A percentile compares a stretch with the other conserved stretches of the same genome.
These are phyloP conservation scores for Solidago caesia DNA, from an alignment of 129 eudicot species.

Conservation along the genomic window DNA sequence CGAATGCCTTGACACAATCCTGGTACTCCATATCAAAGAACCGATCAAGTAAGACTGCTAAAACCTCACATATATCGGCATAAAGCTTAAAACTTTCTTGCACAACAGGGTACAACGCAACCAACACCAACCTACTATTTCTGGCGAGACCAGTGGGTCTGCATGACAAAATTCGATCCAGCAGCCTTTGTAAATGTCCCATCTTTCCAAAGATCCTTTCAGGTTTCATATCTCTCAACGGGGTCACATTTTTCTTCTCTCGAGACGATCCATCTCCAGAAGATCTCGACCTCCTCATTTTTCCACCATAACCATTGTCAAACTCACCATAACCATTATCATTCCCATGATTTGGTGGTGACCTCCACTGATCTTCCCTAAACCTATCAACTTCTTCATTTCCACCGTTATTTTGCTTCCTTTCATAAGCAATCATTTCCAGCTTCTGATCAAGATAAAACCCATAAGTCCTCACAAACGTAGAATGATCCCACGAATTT, in stretches of 20 bases:
- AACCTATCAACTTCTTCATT: constrained; percentile 39
- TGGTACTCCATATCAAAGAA: constrained; percentile 71
- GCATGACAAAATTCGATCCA: constrained; percentile 35
- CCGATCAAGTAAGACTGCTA: constrained; percentile 34
- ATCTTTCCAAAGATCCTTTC: constrained; percentile 38
- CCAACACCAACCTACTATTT: constrained; percentile 61
- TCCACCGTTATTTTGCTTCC: constrained; percentile 41
- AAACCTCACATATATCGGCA: constrained; percentile 43
- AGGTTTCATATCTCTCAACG: constrained; percentile 43
- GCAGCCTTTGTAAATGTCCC: constrained; percentile 41
- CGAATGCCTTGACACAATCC: constrained; percentile 82
- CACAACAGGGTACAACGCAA: constrained; percentile 44
- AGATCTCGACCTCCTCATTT: constrained; percentile 33
- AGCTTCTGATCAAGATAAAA: constrained; percentile 74
- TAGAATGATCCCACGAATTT: constrained; percentile 84
- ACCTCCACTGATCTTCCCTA: constrained; percentile 57
- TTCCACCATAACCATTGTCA: constrained; percentile 22
- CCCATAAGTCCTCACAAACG: constrained; percentile 72
- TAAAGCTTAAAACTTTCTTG: constrained; percentile 37
- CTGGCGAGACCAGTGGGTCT: constrained; percentile 47
- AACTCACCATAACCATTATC: constrained; percentile 23
- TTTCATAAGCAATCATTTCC: constrained; percentile 55
- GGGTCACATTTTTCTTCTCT: constrained; percentile 45
- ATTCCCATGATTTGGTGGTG: constrained; percentile 45
- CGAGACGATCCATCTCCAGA: constrained; percentile 30